Percentiles rank a stretch among this genome's conserved stretches.
Evolutionary conservation across 2,329 filamentous ascomycete genomes (phyloP).

Genomic region (Penicillium thymicola): DNA sequence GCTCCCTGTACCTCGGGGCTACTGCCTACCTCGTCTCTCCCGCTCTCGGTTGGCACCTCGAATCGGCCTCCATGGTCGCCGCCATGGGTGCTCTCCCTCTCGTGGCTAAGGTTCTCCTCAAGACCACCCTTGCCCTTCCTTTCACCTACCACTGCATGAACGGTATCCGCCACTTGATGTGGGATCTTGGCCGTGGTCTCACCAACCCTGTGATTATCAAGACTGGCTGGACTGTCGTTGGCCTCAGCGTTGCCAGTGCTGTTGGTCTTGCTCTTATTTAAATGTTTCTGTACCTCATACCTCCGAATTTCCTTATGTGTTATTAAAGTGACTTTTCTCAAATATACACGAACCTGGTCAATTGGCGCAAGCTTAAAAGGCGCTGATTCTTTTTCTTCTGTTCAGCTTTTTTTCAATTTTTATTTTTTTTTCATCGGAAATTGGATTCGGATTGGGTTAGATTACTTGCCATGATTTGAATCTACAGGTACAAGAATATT

Average conservation of each 20-base stretch:
- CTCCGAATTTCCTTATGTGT: constrained; percentile 30
- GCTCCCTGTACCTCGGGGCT: constrained; percentile 74
- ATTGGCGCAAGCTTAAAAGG: constrained; percentile 21
- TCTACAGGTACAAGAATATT: neutral
- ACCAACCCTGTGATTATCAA: constrained; percentile 62
- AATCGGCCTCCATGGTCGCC: constrained; percentile 61
- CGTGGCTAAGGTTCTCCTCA: constrained; percentile 57
- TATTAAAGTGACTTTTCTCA: constrained; percentile 30
- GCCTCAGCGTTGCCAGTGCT: constrained; percentile 51
- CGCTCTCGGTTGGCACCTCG: constrained; percentile 67
- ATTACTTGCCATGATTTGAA: neutral
- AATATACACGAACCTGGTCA: constrained; percentile 22
- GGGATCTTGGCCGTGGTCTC: constrained; percentile 64
- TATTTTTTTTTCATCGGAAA: neutral
- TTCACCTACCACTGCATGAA: constrained; percentile 69
- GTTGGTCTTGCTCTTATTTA: constrained; percentile 47
- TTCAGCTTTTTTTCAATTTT: neutral
- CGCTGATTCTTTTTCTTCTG: constrained; percentile 15
- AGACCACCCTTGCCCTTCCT: constrained; percentile 58
- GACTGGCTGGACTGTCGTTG: constrained; percentile 64
- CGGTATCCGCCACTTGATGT: constrained; percentile 68
- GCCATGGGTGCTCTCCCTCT: constrained; percentile 62
- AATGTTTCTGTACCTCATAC: constrained; percentile 28
- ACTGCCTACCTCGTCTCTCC: constrained; percentile 78
- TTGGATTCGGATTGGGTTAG: neutral